phyloP scores from a whole-genome alignment of 441 rosid genomes.

The Theobroma grandiflorum region DNA sequence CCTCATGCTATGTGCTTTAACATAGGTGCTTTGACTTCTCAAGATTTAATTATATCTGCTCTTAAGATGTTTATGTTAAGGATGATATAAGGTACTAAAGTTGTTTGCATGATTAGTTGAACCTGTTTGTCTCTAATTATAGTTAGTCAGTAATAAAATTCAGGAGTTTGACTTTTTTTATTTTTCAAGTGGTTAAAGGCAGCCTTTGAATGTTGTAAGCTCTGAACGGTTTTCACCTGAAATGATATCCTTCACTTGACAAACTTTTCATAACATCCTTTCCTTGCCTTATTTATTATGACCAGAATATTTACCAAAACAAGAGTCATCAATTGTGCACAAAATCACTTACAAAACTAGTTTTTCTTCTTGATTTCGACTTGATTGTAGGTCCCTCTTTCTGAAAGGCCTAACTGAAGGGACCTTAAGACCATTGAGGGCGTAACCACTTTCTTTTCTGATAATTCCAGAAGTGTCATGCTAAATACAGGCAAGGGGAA shows the following conservation, averaged over 20 bases:
- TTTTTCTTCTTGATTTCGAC: not conserved
- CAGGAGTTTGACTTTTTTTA: not conserved
- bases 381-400: not conserved
- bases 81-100: not conserved
- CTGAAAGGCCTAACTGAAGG: not conserved
- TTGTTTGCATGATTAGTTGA: not conserved
- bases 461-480: too few relatives aligned
- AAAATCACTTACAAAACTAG: not conserved
- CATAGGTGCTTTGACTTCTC: not conserved
- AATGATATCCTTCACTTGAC: not conserved
- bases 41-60: not conserved
- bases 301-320: not conserved
- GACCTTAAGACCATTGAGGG: not conserved
- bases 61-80: not conserved
- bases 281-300: not conserved
- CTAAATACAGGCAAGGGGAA: too few relatives aligned
- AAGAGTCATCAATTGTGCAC: not conserved
- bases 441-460: too few relatives aligned
- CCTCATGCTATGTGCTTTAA: not conserved
- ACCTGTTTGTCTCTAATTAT: not conserved
- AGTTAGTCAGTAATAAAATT: not conserved
- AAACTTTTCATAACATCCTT: not conserved
- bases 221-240: not conserved
- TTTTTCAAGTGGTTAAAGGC: not conserved
- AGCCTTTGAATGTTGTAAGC: too few relatives aligned